phyloP scores from a whole-genome alignment of 805 yeast species.

The Lipomyces spencermartinsiae region DNA sequence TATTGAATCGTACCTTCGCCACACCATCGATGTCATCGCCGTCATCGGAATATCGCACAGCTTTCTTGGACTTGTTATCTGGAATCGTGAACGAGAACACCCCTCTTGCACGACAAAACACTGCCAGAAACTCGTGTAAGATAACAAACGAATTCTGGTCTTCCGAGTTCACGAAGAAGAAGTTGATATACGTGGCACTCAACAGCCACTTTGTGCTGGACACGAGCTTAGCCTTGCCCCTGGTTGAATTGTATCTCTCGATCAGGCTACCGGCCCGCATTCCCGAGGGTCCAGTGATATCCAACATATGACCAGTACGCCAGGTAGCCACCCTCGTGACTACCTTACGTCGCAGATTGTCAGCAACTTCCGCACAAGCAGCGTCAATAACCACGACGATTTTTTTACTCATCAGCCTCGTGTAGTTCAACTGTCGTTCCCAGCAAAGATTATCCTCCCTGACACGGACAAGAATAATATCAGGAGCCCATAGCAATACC shows the following conservation, averaged over 20 bases:
- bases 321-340: neutral
- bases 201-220: constrained; percentile 10
- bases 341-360: neutral
- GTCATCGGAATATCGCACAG: neutral
- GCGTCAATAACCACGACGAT: constrained; percentile 9
- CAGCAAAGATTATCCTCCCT: neutral
- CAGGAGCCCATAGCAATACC: constrained; percentile 5
- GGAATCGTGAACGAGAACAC: neutral
- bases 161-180: constrained; percentile 14
- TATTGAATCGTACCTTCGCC: neutral
- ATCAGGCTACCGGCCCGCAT: constrained; percentile 10
- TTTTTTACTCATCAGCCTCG: neutral
- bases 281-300: constrained; percentile 10
- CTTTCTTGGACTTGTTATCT: neutral
- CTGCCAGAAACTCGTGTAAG: constrained; percentile 18
- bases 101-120: constrained; percentile 12
- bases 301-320: neutral
- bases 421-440: constrained; percentile 5
- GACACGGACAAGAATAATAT: constrained; percentile 8
- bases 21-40: neutral
- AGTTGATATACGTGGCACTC: neutral
- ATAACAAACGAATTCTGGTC: neutral
- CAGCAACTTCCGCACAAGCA: neutral
- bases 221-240: constrained; percentile 8
- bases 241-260: constrained; percentile 14